Percentiles rank a stretch among this genome's conserved stretches.
Conservation (phyloP, 1,284 basidiomycete genomes). For the Puccinia hordei region DNA sequence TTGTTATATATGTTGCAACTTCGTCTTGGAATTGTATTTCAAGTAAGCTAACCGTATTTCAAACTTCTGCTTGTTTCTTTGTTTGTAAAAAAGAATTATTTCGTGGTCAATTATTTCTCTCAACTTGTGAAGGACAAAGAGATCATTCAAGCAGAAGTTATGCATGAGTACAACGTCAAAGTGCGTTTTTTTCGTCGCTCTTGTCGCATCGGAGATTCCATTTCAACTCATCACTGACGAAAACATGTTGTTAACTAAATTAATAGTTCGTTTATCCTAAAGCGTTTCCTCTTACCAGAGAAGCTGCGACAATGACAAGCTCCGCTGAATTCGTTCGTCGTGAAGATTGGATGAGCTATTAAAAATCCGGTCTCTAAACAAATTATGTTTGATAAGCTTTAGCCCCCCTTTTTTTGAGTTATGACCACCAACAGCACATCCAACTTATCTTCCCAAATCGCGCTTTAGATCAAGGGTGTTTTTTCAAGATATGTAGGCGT, state of each 20-base stretch:
- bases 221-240: slow-evolving; percentile 23
- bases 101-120: slow-evolving; percentile 66
- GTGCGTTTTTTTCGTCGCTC: slow-evolving; percentile 61
- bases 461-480: too few species aligned
- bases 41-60: background rate
- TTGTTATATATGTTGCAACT: slow-evolving; percentile 19
- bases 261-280: slow-evolving; percentile 78
- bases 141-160: slow-evolving; percentile 75
- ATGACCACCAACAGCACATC: too few species aligned
- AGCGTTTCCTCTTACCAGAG: slow-evolving; percentile 71
- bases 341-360: slow-evolving; percentile 44
- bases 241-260: background rate
- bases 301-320: slow-evolving; percentile 80
- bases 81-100: slow-evolving; percentile 62
- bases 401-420: too few species aligned
- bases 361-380: background rate
- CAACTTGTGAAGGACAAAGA: slow-evolving; percentile 72
- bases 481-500: too few species aligned
- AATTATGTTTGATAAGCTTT: too few species aligned
- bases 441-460: too few species aligned
- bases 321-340: slow-evolving; percentile 70
- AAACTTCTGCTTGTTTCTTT: slow-evolving; percentile 52
- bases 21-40: background rate
- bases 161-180: slow-evolving; percentile 81
- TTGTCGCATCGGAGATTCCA: slow-evolving; percentile 34